Base-by-base conservation (phyloP, 2,329 filamentous ascomycete genomes). In the Colletotrichum viniferum region DNA sequence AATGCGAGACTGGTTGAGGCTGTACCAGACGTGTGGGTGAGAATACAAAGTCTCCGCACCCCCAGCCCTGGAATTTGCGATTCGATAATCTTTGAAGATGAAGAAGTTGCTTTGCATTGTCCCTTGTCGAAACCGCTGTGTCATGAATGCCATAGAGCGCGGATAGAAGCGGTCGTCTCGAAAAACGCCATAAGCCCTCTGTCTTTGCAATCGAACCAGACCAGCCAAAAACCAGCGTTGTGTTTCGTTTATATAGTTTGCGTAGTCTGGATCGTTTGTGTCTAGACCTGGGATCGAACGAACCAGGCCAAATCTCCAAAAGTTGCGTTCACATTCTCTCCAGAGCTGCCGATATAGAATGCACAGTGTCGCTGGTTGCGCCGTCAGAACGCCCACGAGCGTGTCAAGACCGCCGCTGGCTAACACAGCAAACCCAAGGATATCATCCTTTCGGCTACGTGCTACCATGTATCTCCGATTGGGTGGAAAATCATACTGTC, bases 1-100 rank as follows among this genome's bases (percentile, higher is more conserved):
- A 18, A 52, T 13, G 1, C 10, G 43, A 13, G 12, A 52, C n/a
- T 13, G n/a, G 43, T 21, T 52, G 43, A 52, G 43, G 43, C 43
- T 52, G 10, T 3, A 0, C 43, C 43, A 52, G 0, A 52, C n/a
- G 43, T 7, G 43, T 48, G 43, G 43, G 5, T 2, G 10, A 48
- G 36, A 4, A 36, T 36, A 36, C 5, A 4, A 4, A 36, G 2
- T 7, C 34, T 36, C 32, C 34, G 34, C 34, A 4, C 6, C 6
- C 13, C 3, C 0, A 36, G 34, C 34, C 34, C 3, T 36, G 3
- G 0, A 1, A 36, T 36, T 0, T 36, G 34, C 34, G 34, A 0
- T 0, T 36, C 6, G 34, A 36, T 36, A 36, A 16, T 36, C 0
- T 34, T 0, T 4, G 34, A 36, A 0, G 3, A 0, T 38, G 7